phyloP scores from a whole-genome alignment of 73 alveolate species.

The Blepharisma stoltei region DNA sequence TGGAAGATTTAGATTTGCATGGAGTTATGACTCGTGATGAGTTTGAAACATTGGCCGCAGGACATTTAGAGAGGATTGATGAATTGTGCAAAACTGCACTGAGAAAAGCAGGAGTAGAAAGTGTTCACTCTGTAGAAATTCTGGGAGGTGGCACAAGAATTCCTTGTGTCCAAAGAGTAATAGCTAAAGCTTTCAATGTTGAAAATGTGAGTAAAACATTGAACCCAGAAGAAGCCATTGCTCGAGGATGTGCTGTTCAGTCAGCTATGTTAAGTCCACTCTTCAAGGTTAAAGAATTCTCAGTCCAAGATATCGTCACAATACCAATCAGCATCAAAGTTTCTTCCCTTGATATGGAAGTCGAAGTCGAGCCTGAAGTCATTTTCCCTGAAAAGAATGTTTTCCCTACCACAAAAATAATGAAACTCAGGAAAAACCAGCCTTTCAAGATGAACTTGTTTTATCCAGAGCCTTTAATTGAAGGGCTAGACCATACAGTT shows the following conservation, averaged over 20 bases:
- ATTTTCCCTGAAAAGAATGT: slow-evolving; percentile 48
- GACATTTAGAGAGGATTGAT: slow-evolving; percentile 53
- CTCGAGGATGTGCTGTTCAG: slow-evolving; percentile 98
- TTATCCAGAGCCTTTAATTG: slow-evolving; percentile 45
- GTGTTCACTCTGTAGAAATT: slow-evolving; percentile 87
- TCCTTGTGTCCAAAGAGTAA: slow-evolving; percentile 83
- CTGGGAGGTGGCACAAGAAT: slow-evolving; percentile 96
- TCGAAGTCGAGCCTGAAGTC: slow-evolving; percentile 42
- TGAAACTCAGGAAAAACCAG: slow-evolving; percentile 63
- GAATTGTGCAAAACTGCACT: slow-evolving; percentile 57
- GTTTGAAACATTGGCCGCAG: slow-evolving; percentile 70
- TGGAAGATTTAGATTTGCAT: slow-evolving; percentile 92
- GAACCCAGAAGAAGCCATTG: slow-evolving; percentile 94
- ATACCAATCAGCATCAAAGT: slow-evolving; percentile 79
- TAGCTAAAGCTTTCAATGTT: slow-evolving; percentile 79
- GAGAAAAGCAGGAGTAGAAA: slow-evolving; percentile 46
- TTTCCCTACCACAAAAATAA: slow-evolving; percentile 68
- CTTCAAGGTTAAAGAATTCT: slow-evolving; percentile 83
- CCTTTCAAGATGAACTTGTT: slow-evolving; percentile 57
- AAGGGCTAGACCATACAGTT: slow-evolving; percentile 47
- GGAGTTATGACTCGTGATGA: slow-evolving; percentile 82
- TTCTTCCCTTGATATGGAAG: slow-evolving; percentile 38
- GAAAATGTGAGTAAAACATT: slow-evolving; percentile 89
- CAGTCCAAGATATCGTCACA: slow-evolving; percentile 75
- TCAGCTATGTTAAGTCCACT: slow-evolving; percentile 97